Conservation (phyloP, 192 early-diverging fungal genomes). For the Backusella psychrophila region DNA sequence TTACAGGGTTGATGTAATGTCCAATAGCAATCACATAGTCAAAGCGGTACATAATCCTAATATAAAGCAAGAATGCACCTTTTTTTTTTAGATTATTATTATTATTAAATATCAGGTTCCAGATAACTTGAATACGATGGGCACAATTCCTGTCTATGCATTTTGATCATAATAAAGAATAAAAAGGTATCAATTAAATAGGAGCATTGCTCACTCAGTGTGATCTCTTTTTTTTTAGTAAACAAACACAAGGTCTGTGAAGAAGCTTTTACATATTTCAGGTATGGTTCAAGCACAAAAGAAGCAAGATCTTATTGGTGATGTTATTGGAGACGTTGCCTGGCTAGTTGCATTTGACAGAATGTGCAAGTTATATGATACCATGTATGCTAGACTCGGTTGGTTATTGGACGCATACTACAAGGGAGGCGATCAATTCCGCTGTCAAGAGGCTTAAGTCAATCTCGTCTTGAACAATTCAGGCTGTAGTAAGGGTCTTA, state of each 20-base stretch:
- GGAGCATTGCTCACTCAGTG: neutral
- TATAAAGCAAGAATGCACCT: neutral
- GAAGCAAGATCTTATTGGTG: neutral
- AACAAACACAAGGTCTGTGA: neutral
- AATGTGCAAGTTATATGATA: neutral
- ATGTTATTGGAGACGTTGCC: neutral
- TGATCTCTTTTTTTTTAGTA: neutral
- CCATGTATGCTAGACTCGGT: neutral
- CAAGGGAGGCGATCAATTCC: neutral
- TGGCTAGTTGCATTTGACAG: neutral
- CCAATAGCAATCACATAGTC: too few species aligned
- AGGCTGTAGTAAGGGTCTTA: neutral
- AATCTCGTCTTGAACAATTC: neutral
- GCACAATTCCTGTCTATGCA: neutral
- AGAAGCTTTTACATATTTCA: neutral
- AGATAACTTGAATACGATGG: neutral
- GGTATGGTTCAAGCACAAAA: neutral
- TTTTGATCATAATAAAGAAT: neutral
- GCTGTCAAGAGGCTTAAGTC: neutral
- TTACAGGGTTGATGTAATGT: too few species aligned
- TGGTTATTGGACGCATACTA: neutral
- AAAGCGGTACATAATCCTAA: too few species aligned
- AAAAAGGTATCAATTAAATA: too few species aligned
- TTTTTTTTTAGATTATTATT: neutral
- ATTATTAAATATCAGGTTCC: neutral